Conservation (phyloP, 2,329 filamentous ascomycete genomes). For the Fusarium sambucinum region DNA sequence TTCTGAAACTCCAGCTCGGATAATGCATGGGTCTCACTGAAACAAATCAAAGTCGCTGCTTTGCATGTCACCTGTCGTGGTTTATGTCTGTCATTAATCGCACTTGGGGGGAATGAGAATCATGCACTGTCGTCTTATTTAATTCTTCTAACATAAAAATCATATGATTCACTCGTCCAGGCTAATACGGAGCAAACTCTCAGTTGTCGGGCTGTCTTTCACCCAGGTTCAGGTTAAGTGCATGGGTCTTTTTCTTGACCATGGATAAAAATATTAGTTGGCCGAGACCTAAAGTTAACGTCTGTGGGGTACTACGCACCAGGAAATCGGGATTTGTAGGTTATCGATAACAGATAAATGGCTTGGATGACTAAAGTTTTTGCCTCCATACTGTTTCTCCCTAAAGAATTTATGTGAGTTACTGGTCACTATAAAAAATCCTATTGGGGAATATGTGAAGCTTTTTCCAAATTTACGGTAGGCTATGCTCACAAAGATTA, state of each 20-base stretch:
- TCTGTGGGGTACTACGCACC: conserved; percentile 9
- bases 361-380: conserved; percentile 40
- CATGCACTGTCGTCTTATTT: not conserved
- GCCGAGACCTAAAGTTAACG: not conserved
- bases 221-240: conserved; percentile 8
- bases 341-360: conserved; percentile 43
- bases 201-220: not conserved
- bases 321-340: not conserved
- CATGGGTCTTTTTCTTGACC: not conserved
- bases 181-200: not conserved
- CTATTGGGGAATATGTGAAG: conserved; percentile 18
- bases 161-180: not conserved
- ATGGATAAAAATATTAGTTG: not conserved
- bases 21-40: not conserved
- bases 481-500: conserved; percentile 50
- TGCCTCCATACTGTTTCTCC: conserved; percentile 27
- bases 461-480: conserved; percentile 22
- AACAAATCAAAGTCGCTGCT: not conserved
- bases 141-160: not conserved
- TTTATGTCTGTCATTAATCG: not conserved
- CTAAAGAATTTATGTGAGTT: conserved; percentile 34
- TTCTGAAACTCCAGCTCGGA: not conserved
- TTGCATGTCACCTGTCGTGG: not conserved
- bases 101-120: not conserved
- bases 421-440: not conserved